Conservation (phyloP, 164 flowering plant genomes). For the Umbellularia californica region DNA sequence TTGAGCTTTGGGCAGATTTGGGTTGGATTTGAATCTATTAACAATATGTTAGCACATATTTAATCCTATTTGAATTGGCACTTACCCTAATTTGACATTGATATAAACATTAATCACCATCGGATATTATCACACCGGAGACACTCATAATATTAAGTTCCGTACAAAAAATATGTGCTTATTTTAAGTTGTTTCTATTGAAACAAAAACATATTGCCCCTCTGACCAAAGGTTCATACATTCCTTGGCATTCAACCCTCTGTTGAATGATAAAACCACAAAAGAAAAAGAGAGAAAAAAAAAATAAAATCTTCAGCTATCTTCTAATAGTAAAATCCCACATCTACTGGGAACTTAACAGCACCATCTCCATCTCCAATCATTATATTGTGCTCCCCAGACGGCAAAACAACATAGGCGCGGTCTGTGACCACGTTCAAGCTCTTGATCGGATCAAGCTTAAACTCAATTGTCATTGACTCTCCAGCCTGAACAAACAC, state of each 20-base stretch:
- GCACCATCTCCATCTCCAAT: conserved; percentile 6
- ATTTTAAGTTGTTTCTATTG: no score
- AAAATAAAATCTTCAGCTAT: neutral
- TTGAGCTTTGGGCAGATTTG: no score
- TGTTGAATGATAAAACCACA: neutral
- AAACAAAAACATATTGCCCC: no score
- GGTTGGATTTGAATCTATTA: no score
- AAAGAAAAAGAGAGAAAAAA: neutral
- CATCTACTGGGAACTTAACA: neutral
- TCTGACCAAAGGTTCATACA: no score
- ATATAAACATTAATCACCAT: no score
- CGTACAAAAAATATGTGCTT: no score
- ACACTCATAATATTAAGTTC: no score
- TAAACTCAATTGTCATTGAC: neutral
- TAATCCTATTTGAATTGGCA: no score
- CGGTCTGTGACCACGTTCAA: conserved; percentile 1
- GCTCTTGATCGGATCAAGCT: conserved; percentile 5
- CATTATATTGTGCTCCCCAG: conserved; percentile 2
- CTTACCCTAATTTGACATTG: no score
- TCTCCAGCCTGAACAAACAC: conserved; percentile 7
- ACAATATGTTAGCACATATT: no score
- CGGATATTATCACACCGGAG: no score
- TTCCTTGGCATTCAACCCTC: neutral
- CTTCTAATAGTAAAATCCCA: neutral
- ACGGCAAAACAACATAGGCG: conserved; percentile 3